Evolutionary conservation across 2,329 filamentous ascomycete species (phyloP), one percentile per base, ranked within the genome.

Genomic region (Eutypa lata): DNA sequence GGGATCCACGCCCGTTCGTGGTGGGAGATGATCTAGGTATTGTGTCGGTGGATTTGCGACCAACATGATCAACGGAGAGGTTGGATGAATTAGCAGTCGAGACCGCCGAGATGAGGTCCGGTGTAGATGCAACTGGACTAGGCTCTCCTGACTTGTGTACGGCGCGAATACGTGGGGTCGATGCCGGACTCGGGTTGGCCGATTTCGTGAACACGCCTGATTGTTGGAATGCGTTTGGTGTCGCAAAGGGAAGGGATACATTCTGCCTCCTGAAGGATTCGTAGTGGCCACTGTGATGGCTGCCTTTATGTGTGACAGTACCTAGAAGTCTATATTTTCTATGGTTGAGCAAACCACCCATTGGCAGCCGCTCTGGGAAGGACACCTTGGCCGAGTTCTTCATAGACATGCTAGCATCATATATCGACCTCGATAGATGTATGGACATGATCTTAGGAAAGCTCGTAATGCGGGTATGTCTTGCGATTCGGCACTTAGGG

Each of bases 331-430:
- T 90, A 72, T 97, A 99, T 66, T 83, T 88, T 58, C 86, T 88
- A 64, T 88, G 86, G 52, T 88, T 82, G 43, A 94, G 73, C 22
- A 97, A 75, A 1, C 91, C 86, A 1, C 94, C 94, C 3, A 99
- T 76, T 0, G 89, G 84, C 2, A 99, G 72, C n/a, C 81, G 80
- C 70, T 97, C 93, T 0, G 92, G 92, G 63, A 97, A 99, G 0
- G 89, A 77, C 2, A 99, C 92, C 68, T 96, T 97, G 63, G 93
- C 93, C 54, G 89, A 86, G 68, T 99, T 99, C 73, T 99, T 99
- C 43, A 88, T 88, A 1, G 92, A 96, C 54, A 82, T 81, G 57
- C 84, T 83, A 21, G 81, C 77, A 61, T 94, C 91, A 71, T 91
- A 99, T 61, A 97, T 95, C 24, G 92, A 97, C 47, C 94, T 84